Conservation (phyloP, 306 rosid genomes). For the Dryas drummondii region DNA sequence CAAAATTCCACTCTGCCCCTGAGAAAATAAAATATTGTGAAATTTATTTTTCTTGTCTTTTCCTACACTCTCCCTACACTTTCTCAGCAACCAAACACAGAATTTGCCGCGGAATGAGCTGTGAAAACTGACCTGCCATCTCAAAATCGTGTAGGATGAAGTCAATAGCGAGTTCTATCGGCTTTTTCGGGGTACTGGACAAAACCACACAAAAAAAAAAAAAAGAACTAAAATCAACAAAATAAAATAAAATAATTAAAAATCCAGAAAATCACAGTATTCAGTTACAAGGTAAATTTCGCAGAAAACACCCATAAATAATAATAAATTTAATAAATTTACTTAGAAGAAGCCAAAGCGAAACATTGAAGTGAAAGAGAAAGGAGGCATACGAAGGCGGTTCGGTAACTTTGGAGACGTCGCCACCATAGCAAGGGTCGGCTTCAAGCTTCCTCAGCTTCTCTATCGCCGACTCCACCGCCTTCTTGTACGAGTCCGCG, state of each 20-base stretch:
- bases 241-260: not conserved
- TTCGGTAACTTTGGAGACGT: constrained; percentile 39
- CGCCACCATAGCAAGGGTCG: constrained; percentile 29
- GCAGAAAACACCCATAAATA: not conserved
- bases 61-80: not conserved
- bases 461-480: constrained; percentile 84
- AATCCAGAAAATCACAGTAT: not conserved
- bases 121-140: constrained; percentile 83
- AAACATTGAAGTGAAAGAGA: constrained; percentile 15
- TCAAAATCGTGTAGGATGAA: constrained; percentile 91
- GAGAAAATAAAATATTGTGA: not conserved
- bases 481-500: constrained; percentile 79
- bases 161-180: constrained; percentile 85
- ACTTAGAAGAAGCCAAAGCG: constrained; percentile 27
- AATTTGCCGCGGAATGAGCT: constrained; percentile 7
- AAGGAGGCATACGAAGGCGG: constrained; percentile 44
- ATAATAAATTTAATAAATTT: not conserved
- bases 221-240: not conserved
- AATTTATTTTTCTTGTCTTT: not conserved
- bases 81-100: constrained; percentile 18
- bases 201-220: constrained; percentile 6
- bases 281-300: not conserved
- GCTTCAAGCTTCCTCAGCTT: constrained; percentile 54
- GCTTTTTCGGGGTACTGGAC: constrained; percentile 61
- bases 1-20: too few species aligned